phyloP scores from a whole-genome alignment of 2,329 filamentous ascomycete species.

The Aspergillus spinulosporus region DNA sequence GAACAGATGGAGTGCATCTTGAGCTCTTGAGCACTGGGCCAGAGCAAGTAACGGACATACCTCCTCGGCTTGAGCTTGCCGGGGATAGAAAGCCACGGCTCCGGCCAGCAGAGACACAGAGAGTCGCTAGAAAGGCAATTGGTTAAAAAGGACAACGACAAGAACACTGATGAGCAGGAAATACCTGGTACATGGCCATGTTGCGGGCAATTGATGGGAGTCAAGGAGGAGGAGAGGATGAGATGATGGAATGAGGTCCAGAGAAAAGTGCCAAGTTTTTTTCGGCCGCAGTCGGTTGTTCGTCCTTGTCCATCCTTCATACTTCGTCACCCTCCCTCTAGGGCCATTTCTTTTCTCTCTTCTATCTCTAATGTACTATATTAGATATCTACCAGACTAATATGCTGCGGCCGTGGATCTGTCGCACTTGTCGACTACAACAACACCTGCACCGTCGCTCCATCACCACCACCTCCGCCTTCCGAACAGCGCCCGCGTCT shows the following conservation, averaged over 20 bases:
- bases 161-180: constrained; percentile 3
- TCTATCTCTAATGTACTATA: constrained; percentile 16
- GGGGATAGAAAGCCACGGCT: constrained; percentile 42
- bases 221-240: constrained; percentile 28
- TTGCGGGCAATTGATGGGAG: constrained; percentile 35
- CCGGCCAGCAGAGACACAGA: constrained; percentile 44
- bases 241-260: constrained; percentile 18
- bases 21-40: background rate
- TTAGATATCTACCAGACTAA: constrained; percentile 8
- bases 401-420: constrained; percentile 18
- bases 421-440: constrained; percentile 15
- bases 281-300: constrained; percentile 27
- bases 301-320: constrained; percentile 13
- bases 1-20: background rate
- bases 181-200: constrained; percentile 45
- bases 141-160: constrained; percentile 28
- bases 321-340: background rate
- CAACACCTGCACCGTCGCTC: constrained; percentile 13
- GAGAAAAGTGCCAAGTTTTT: constrained; percentile 28
- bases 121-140: constrained; percentile 35
- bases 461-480: constrained; percentile 14
- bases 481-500: background rate
- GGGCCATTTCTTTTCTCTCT: constrained; percentile 10
- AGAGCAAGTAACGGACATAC: constrained; percentile 27
- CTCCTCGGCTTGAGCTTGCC: constrained; percentile 46